phyloP scores from a whole-genome alignment of 768 basidiomycete species.

The Boletus speciosus region DNA sequence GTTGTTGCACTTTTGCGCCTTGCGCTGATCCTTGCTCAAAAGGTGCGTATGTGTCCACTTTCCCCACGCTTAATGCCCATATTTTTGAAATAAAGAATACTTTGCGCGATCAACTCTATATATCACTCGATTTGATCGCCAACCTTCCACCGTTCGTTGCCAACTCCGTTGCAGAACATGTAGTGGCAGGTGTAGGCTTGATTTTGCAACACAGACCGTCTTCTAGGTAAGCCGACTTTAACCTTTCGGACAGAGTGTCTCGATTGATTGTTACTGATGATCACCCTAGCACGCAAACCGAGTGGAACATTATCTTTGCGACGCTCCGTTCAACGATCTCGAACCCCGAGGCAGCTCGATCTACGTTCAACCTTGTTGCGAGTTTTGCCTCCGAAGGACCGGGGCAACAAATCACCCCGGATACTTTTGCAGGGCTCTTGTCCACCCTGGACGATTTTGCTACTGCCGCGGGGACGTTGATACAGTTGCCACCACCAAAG shows the following conservation, averaged over 20 bases:
- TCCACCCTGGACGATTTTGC: conserved; percentile 87
- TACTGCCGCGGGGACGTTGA: conserved; percentile 61
- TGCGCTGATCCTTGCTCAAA: conserved; percentile 77
- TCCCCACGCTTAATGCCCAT: background rate
- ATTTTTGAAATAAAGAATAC: conserved; percentile 47
- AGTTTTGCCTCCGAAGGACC: conserved; percentile 61
- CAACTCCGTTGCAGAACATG: conserved; percentile 85
- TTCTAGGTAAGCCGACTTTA: conserved; percentile 43
- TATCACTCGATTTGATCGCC: conserved; percentile 88
- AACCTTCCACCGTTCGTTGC: conserved; percentile 74
- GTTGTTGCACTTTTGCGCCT: conserved; percentile 85
- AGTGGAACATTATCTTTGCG: conserved; percentile 92
- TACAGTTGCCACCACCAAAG: conserved; percentile 55
- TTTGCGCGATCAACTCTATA: conserved; percentile 89
- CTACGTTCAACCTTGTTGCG: conserved; percentile 77
- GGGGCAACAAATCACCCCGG: conserved; percentile 58
- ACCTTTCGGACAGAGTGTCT: background rate
- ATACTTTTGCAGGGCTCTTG: conserved; percentile 79
- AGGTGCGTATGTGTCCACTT: conserved; percentile 43
- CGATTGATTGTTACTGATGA: conserved; percentile 3
- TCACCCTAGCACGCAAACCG: conserved; percentile 72
- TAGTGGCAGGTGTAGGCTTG: conserved; percentile 75
- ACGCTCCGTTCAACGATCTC: conserved; percentile 81
- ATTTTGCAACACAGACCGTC: conserved; percentile 76
- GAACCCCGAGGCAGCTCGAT: conserved; percentile 82